Base-by-base conservation (phyloP, 768 basidiomycete species). In the Basidioascus undulatus region DNA sequence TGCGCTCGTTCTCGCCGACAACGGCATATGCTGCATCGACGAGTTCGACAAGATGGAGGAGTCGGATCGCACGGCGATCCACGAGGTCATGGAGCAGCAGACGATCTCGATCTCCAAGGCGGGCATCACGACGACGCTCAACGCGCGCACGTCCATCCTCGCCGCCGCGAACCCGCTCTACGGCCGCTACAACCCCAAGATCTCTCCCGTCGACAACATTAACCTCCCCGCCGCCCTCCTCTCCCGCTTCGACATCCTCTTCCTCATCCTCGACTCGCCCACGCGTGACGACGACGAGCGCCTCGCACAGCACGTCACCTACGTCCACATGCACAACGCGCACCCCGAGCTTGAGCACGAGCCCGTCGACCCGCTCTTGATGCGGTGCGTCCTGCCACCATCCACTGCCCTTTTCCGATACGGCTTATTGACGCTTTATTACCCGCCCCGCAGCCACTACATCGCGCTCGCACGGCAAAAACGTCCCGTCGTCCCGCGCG, bases 11-110 rank as follows among this genome's bases (percentile, higher is more conserved):
- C 70, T 98, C 35, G 89, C 92, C 10, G 92, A 98, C 59, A 98
- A 98, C 49, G 92, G 92, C 23, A 98, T 98, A 53, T 94, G 87
- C 63, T 96, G 89, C 59, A 98, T 98, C 47, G 92, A 98, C 50
- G 92, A 98, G 56, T 98, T 98, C 55, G 92, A 98, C 64, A 96
- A 98, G 59, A 98, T 98, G 92, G 92, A 96, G 49, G 92, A 98
- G 61, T 59, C 82, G 1, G 92, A 96, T 57, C 68, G 92, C 49
- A 96, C 92, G 2, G 83, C 92, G 12, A 96, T 98, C 46, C 92
- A 98, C 62, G 92, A 98, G 67, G 92, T 98, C 45, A 98, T 98
- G 92, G 89, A 96, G 61, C 92, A 96, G 58, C 92, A 98, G 61
- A 98, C 92, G 0, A 94, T 98, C 42, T 96, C 89, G 3, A 98